phyloP scores from a whole-genome alignment of 208 protist genomes.

The Leptomonas pyrrhocoris region DNA sequence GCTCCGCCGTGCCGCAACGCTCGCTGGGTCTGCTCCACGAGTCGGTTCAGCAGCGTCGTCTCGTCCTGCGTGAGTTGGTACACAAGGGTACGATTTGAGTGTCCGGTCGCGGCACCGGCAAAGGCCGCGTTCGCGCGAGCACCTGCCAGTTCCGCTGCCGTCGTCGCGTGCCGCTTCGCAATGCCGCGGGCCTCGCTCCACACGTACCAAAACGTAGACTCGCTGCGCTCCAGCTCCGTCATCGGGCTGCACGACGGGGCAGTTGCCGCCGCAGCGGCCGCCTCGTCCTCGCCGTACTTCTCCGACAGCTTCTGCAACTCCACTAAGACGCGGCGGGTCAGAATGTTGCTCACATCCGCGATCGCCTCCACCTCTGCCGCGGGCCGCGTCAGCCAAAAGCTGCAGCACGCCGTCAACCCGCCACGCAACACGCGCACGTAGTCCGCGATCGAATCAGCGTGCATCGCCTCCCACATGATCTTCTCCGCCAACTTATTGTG shows the following conservation, averaged over 20 bases:
- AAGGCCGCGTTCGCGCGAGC: constrained; percentile 30
- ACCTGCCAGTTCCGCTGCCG: constrained; percentile 50
- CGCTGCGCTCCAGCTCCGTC: constrained; percentile 42
- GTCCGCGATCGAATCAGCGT: constrained; percentile 50
- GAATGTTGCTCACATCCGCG: constrained; percentile 65
- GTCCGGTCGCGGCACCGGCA: not conserved
- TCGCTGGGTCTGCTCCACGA: constrained; percentile 34
- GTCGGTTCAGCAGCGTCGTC: constrained; percentile 40
- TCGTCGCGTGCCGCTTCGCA: constrained; percentile 50
- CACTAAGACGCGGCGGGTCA: constrained; percentile 56
- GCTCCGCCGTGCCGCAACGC: constrained; percentile 56
- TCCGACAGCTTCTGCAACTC: constrained; percentile 14
- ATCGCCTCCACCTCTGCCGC: constrained; percentile 64
- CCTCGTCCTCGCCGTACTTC: not conserved
- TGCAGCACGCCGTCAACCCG: constrained; percentile 55
- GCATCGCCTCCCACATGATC: constrained; percentile 85
- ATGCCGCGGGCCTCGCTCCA: constrained; percentile 42
- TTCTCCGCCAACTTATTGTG: constrained; percentile 66
- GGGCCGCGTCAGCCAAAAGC: constrained; percentile 61
- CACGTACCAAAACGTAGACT: constrained; percentile 67
- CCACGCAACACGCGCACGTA: constrained; percentile 40
- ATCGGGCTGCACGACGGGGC: constrained; percentile 13
- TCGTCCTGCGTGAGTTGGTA: constrained; percentile 76
- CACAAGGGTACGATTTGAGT: constrained; percentile 46
- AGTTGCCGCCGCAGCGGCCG: not conserved